Conservation (phyloP, 2,329 filamentous ascomycete genomes). For the Trichoderma lentiforme region DNA sequence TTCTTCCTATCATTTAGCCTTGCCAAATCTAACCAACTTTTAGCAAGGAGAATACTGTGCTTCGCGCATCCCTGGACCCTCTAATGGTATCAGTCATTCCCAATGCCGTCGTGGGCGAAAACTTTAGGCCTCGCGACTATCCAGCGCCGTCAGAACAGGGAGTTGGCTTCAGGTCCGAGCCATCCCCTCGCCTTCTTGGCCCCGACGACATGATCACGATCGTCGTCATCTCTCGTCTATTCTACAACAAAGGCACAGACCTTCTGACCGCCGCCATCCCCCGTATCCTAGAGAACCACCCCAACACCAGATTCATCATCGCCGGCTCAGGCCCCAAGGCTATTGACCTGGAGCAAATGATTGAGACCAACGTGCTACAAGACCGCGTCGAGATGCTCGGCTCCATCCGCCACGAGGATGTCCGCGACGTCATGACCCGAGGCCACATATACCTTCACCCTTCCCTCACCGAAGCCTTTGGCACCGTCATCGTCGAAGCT, state of each 20-base stretch:
- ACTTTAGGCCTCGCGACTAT: constrained; percentile 69
- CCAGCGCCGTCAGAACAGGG: constrained; percentile 33
- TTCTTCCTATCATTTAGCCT: neutral
- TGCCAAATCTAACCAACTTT: neutral
- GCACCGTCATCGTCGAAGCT: constrained; percentile 95
- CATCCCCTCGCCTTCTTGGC: constrained; percentile 65
- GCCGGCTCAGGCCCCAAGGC: constrained; percentile 94
- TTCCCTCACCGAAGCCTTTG: constrained; percentile 92
- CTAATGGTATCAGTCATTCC: constrained; percentile 97
- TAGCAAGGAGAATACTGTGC: constrained; percentile 96
- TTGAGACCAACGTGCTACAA: constrained; percentile 90
- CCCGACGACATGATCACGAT: constrained; percentile 90
- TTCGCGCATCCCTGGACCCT: constrained; percentile 89
- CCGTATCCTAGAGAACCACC: constrained; percentile 81
- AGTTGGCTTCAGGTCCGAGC: constrained; percentile 39
- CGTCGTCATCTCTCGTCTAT: constrained; percentile 92
- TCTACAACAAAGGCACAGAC: constrained; percentile 98
- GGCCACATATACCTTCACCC: constrained; percentile 97
- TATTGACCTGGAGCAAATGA: constrained; percentile 97
- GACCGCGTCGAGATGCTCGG: constrained; percentile 92
- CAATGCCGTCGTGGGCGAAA: constrained; percentile 94
- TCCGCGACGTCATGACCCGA: constrained; percentile 94
- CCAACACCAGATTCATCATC: constrained; percentile 95
- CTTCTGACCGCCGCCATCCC: constrained; percentile 95
- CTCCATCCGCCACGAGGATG: constrained; percentile 89